Base-by-base conservation (phyloP, 2,329 filamentous ascomycete genomes). In the Alternaria incomplexa region DNA sequence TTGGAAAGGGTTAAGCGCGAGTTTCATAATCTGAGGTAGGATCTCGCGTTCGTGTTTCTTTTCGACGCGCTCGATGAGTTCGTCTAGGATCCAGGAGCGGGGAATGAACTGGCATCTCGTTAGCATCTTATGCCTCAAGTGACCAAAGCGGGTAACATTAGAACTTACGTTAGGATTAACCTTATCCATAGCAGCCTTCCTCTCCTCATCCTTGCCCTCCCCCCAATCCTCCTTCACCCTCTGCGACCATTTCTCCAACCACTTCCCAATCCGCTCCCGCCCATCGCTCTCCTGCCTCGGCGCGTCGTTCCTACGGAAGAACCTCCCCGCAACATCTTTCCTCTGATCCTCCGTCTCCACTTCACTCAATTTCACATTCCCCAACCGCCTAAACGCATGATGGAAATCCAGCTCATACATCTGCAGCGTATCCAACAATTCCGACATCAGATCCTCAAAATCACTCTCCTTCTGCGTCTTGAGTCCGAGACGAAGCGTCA, bases 21-120 rank as follows among this genome's bases (percentile, higher is more conserved):
- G 91, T 47, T 93, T 88, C 90, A 97, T 93, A 23, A 96, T 85
- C 28, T 90, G 85, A 12, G 87, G 84, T 47, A 99, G 79, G 36
- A 98, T 89, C 9, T 93, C 90, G 58, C 92, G 85, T 74, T 99
- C 94, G 3, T 89, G 88, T 55, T 90, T 89, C 77, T 92, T 92
- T 80, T 98, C 93, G 0, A 98, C 94, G 10, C 93, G 87, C 48
- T 91, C 88, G 69, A 99, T 98, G 13, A 99, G 79, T 80, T 99
- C 96, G 77, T 98, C 95, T 20, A 99, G 84, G 55, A 99, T 88
- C 94, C 95, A 99, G 17, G 91, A 90, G 50, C 93, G 88, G 0
- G 96, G 93, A 0, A 97, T 85, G 74, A 99, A 99, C 82, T 87
- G 58, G 10, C 0, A n/a, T 3, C 20, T 15, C 36, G 56, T 71